Percentiles rank a stretch among this genome's conserved stretches.
Conservation (phyloP, 140 eudicot species). For the Erigeron philadelphicus region DNA sequence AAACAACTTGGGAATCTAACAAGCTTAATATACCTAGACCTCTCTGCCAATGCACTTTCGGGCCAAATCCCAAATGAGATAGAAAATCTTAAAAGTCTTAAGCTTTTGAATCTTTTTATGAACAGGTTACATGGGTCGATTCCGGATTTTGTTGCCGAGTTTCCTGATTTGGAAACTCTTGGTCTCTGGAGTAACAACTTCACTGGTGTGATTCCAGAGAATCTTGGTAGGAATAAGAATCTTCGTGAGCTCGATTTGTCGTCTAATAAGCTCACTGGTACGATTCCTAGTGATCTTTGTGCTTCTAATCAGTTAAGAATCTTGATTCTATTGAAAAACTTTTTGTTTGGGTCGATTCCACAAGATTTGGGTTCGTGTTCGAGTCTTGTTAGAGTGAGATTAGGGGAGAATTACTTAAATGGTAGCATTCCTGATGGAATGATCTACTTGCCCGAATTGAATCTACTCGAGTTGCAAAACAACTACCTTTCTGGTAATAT, state of each 20-base stretch:
- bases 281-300: constrained; percentile 61
- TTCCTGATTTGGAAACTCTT: constrained; percentile 46
- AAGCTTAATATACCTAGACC: constrained; percentile 63
- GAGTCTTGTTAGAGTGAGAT: constrained; percentile 64
- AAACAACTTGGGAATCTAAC: constrained; percentile 72
- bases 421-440: constrained; percentile 73
- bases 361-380: constrained; percentile 52
- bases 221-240: constrained; percentile 52
- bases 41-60: constrained; percentile 65
- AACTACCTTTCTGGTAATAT: constrained; percentile 56
- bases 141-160: constrained; percentile 81
- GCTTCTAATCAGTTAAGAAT: constrained; percentile 48
- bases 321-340: constrained; percentile 54
- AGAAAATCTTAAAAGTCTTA: constrained; percentile 39
- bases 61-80: constrained; percentile 84
- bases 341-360: constrained; percentile 74
- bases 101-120: constrained; percentile 75
- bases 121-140: constrained; percentile 85
- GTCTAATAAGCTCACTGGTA: constrained; percentile 84
- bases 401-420: constrained; percentile 69
- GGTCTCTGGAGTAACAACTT: constrained; percentile 84
- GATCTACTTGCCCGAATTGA: constrained; percentile 64
- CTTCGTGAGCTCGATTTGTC: constrained; percentile 69
- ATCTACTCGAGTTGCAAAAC: constrained; percentile 61
- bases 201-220: constrained; percentile 66